Evolutionary conservation across 768 basidiomycete genomes (phyloP), one percentile per base, ranked within the genome.

Genomic region (Calocera viscosa): DNA sequence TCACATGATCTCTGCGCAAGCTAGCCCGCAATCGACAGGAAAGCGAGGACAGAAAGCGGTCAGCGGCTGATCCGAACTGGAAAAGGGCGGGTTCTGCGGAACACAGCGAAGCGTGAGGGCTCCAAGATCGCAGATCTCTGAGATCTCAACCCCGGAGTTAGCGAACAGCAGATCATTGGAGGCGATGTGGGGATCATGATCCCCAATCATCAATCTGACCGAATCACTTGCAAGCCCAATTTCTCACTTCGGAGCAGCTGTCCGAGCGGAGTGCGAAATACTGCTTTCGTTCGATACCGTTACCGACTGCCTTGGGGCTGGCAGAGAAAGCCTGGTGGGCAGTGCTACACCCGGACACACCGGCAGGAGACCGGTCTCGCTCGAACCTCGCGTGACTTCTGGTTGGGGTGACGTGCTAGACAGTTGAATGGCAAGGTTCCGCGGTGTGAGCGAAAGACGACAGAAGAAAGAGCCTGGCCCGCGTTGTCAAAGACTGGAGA

Each of bases 241-340:
- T 47, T 19, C 19, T 17, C 16, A 19, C 14, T 22, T 60, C 53
- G 53, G 53, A 60, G 30, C 7, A 7, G 30, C 26, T 5, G 53
- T 60, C 53, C 53, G 53, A 60, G 53, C 53, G 53, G 53, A 60
- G 53, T 60, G 53, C 53, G 53, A 60, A 60, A 5, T 60, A 19
- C 43, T 26, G 5, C 22, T 8, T 49, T 49, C n/a, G n/a, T 49
- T 49, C 14, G 39, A 40, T 47, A 17, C 43, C 24, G 43, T 7
- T 19, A 19, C 43, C 7, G 24, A 7, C 19, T 47, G 43, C 7
- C 35, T 38, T 38, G n/a, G n/a, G n/a, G n/a, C n/a, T n/a, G n/a
- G n/a, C n/a, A n/a, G n/a, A n/a, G n/a, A n/a, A n/a, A n/a, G n/a
- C n/a, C n/a, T n/a, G n/a, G n/a, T n/a, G n/a, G n/a, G n/a, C n/a